These are phyloP conservation scores for Phyllosticta paracitricarpa DNA, from an alignment of 2,329 filamentous ascomycete genomes.

Conservation along the genomic window DNA sequence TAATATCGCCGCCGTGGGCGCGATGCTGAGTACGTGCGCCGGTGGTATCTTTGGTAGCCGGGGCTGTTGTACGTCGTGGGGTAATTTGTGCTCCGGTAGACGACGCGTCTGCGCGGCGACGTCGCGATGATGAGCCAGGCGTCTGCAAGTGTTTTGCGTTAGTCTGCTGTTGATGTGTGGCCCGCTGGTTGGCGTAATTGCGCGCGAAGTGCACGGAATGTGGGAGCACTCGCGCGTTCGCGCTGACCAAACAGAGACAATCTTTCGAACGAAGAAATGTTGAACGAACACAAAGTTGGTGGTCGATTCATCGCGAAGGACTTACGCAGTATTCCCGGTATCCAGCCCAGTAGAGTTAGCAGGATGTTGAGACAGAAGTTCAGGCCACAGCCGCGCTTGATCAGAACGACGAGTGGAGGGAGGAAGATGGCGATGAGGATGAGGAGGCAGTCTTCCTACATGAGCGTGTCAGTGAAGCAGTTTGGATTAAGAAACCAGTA, in stretches of 20 bases:
- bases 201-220: background rate
- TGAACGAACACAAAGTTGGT: too few species aligned
- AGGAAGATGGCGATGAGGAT: slow-evolving; percentile 5
- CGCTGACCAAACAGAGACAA: too few species aligned
- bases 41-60: background rate
- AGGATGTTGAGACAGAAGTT: slow-evolving; percentile 2
- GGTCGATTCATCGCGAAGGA: background rate
- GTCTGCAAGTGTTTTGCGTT: background rate
- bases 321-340: slow-evolving; percentile 6
- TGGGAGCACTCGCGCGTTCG: background rate
- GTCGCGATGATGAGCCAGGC: slow-evolving; percentile 5
- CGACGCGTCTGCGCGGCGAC: background rate
- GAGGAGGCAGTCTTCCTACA: slow-evolving; percentile 8
- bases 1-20: slow-evolving; percentile 1
- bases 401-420: slow-evolving; percentile 1
- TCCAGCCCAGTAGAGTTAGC: slow-evolving; percentile 2
- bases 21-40: background rate
- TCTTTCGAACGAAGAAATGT: background rate
- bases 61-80: background rate
- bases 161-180: background rate
- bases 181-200: background rate
- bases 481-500: background rate
- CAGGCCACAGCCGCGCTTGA: slow-evolving; percentile 2
- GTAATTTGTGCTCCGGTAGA: background rate
- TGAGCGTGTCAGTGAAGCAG: background rate